These are phyloP conservation scores for Prunus kanzakura DNA, from an alignment of 306 rosid species.

Conservation along the genomic window DNA sequence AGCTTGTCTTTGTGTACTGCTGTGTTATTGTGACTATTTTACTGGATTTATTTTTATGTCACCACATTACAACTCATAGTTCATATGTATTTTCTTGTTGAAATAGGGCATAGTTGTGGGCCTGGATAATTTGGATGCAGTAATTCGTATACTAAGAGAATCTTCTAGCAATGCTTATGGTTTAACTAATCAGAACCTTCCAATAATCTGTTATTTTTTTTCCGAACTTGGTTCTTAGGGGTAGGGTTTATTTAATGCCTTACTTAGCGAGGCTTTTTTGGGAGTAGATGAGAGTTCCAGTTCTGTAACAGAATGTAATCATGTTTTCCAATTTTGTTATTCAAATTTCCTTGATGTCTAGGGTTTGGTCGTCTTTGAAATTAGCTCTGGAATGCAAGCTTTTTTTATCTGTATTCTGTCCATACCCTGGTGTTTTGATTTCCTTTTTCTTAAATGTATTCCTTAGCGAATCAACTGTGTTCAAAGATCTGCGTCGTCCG, in stretches of 20 bases:
- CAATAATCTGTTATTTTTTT: no score
- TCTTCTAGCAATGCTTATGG: constrained; percentile 56
- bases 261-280: neutral
- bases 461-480: no score
- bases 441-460: no score
- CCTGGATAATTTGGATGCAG: constrained; percentile 82
- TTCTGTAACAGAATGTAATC: neutral
- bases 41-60: no score
- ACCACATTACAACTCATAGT: constrained; percentile 2
- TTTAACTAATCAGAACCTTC: neutral
- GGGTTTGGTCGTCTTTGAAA: neutral
- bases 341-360: neutral
- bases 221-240: neutral
- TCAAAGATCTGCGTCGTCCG: no score
- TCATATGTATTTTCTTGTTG: constrained; percentile 13
- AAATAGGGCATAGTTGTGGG: constrained; percentile 80
- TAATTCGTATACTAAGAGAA: constrained; percentile 59
- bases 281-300: neutral
- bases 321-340: neutral
- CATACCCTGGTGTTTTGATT: neutral
- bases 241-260: neutral
- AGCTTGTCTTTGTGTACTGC: neutral
- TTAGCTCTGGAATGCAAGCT: neutral
- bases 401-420: neutral
- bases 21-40: neutral